These are phyloP conservation scores for Neurospora sp. DNA, from an alignment of 495 filamentous ascomycete genomes.

Conservation along the genomic window DNA sequence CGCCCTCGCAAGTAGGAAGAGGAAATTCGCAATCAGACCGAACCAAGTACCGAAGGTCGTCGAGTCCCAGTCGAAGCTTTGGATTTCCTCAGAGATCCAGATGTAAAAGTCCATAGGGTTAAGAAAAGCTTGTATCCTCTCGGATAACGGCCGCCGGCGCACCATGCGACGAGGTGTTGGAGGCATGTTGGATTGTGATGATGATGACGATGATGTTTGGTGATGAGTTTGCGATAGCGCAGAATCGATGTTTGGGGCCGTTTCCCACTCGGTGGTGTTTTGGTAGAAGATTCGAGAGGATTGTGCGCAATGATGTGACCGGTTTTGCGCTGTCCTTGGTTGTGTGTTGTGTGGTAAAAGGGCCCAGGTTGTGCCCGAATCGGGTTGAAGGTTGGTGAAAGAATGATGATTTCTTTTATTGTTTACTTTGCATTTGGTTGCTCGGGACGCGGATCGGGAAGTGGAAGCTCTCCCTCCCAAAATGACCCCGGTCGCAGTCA, in stretches of 20 bases:
- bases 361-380: background rate
- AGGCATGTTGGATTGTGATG: slow-evolving; percentile 13
- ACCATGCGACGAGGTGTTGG: slow-evolving; percentile 49
- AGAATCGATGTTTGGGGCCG: background rate
- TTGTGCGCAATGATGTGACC: background rate
- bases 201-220: background rate
- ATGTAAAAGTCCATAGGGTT: slow-evolving; percentile 84
- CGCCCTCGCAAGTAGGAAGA: slow-evolving; percentile 74
- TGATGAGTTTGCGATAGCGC: background rate
- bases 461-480: background rate
- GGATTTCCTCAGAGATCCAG: slow-evolving; percentile 81
- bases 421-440: background rate
- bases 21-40: slow-evolving; percentile 62
- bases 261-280: background rate
- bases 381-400: background rate
- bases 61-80: slow-evolving; percentile 81
- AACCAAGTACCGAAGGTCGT: slow-evolving; percentile 64
- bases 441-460: background rate
- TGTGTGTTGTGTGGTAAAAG: background rate
- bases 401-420: background rate
- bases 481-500: background rate
- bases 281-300: background rate
- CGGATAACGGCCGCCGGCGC: slow-evolving; percentile 60
- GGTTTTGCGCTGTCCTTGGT: background rate
- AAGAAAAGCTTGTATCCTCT: slow-evolving; percentile 68